Evolutionary conservation across 331 rosid species (phyloP).

Genomic region (Pyracantha coccinea): DNA sequence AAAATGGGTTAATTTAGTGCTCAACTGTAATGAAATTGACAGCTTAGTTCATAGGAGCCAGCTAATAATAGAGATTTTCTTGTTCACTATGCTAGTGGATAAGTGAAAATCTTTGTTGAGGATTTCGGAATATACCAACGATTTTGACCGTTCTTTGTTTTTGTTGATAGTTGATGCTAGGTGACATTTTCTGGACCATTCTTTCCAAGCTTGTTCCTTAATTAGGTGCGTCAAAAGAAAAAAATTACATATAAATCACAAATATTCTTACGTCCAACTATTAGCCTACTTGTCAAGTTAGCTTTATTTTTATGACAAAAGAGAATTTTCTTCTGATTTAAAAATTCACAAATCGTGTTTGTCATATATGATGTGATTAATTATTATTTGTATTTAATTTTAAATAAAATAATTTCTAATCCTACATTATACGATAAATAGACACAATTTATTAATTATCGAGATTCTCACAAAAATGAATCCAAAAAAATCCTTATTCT

Average conservation of each 20-base stretch:
- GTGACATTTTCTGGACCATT: background rate
- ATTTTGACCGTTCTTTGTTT: background rate
- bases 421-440: rapidly evolving
- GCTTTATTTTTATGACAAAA: too few species aligned
- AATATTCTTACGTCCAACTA: too few species aligned
- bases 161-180: background rate
- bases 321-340: too few species aligned
- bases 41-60: background rate
- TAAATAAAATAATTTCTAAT: too few species aligned
- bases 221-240: background rate
- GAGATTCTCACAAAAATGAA: too few species aligned
- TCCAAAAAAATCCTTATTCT: too few species aligned
- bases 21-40: background rate
- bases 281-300: too few species aligned
- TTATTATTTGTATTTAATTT: too few species aligned
- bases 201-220: background rate
- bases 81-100: background rate
- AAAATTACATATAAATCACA: too few species aligned
- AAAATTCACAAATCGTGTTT: too few species aligned
- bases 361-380: rapidly evolving
- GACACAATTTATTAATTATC: too few species aligned
- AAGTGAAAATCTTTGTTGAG: background rate
- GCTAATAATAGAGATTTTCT: background rate
- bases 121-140: background rate
- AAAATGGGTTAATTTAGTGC: too few species aligned